phyloP scores from a whole-genome alignment of 2,329 filamentous ascomycete genomes.

The Aspergillus proliferans region DNA sequence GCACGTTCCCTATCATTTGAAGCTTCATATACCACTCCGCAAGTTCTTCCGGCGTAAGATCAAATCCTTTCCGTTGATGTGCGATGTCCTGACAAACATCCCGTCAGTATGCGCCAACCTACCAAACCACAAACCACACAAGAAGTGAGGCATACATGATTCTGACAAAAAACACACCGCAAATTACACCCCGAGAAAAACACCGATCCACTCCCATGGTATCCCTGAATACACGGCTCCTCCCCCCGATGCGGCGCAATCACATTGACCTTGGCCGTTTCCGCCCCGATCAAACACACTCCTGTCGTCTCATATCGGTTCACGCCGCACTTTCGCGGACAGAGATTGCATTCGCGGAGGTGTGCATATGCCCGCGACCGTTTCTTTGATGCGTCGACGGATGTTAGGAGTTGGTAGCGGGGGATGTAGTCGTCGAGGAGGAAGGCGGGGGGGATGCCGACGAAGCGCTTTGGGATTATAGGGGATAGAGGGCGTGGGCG shows the following conservation, averaged over 20 bases:
- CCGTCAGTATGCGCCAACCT: background rate
- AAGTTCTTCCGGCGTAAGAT: conserved; percentile 70
- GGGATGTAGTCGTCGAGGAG: conserved; percentile 70
- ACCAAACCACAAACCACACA: background rate
- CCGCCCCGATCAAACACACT: conserved; percentile 67
- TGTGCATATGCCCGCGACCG: conserved; percentile 68
- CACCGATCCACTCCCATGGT: conserved; percentile 71
- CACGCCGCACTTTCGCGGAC: conserved; percentile 68
- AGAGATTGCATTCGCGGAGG: conserved; percentile 72
- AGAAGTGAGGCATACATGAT: conserved; percentile 44
- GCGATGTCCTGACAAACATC: conserved; percentile 55
- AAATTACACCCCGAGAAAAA: conserved; percentile 76
- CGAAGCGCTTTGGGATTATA: conserved; percentile 21
- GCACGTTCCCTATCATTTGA: conserved; percentile 70
- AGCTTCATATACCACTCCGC: conserved; percentile 79
- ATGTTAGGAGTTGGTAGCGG: conserved; percentile 62
- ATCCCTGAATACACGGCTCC: conserved; percentile 76
- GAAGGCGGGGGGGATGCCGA: conserved; percentile 57
- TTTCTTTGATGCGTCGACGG: conserved; percentile 65
- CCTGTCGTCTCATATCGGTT: conserved; percentile 76
- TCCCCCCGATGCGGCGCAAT: conserved; percentile 83
- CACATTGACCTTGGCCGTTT: conserved; percentile 71
- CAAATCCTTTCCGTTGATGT: conserved; percentile 73
- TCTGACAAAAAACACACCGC: conserved; percentile 70
- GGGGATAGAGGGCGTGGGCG: background rate